These are phyloP conservation scores for Knoxdaviesia capensis DNA, from an alignment of 2,329 filamentous ascomycete species.

Conservation along the genomic window DNA sequence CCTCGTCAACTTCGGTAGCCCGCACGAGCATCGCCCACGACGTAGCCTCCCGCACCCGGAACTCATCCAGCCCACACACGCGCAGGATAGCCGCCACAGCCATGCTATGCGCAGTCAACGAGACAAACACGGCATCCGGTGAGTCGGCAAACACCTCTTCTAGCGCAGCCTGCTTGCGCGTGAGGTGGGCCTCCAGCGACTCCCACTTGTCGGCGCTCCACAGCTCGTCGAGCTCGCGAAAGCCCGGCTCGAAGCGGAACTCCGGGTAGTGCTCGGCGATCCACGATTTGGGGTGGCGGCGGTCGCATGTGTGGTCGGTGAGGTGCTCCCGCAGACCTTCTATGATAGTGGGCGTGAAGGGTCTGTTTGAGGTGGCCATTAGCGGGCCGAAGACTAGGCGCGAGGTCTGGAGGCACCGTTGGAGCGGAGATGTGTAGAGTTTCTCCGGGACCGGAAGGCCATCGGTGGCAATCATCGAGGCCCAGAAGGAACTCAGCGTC, in stretches of 20 bases:
- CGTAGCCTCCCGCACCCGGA: conserved; percentile 24
- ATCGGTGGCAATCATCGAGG: conserved; percentile 17
- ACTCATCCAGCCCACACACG: conserved; percentile 23
- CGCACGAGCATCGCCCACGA: conserved; percentile 36
- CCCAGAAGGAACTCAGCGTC: conserved; percentile 30
- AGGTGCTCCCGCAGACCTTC: conserved; percentile 38
- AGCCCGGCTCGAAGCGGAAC: conserved; percentile 30
- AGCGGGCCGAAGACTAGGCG: conserved; percentile 26
- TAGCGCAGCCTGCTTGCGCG: conserved; percentile 19
- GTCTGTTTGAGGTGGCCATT: conserved; percentile 12
- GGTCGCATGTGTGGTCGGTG: conserved; percentile 41
- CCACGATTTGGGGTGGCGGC: conserved; percentile 23
- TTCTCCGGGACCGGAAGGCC: conserved; percentile 30
- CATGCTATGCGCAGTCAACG: conserved; percentile 27
- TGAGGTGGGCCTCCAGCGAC: conserved; percentile 24
- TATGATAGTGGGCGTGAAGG: conserved; percentile 32
- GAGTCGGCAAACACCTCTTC: conserved; percentile 24
- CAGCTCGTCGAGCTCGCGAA: conserved; percentile 32
- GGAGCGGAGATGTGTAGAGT: conserved; percentile 37
- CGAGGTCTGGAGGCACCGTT: conserved; percentile 36
- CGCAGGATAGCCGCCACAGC: conserved; percentile 20
- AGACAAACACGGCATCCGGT: conserved; percentile 19
- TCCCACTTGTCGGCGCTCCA: conserved; percentile 28
- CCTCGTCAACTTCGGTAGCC: conserved; percentile 8
- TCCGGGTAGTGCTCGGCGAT: conserved; percentile 28